A percentile compares a stretch with the other conserved stretches of the same genome.
Evolutionary conservation across 1,139 yeast genomes (phyloP).

Genomic region (Yamadazyma triangularis): DNA sequence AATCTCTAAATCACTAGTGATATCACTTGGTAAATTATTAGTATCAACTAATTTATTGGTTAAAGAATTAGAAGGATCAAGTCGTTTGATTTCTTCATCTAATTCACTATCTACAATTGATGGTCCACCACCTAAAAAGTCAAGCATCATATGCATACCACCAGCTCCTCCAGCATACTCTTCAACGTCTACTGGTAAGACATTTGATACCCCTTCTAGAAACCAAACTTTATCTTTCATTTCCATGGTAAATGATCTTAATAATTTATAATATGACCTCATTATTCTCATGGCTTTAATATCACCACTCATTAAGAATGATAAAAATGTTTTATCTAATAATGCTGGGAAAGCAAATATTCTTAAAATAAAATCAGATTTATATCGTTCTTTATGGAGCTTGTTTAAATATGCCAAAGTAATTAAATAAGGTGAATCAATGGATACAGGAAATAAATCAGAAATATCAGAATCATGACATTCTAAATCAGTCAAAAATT

Average conservation of each 20-base stretch:
- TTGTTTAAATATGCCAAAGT: slow-evolving; percentile 85
- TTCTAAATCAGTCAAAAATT: slow-evolving; percentile 55
- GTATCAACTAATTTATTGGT: slow-evolving; percentile 47
- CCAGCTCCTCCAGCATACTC: slow-evolving; percentile 81
- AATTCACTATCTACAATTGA: slow-evolving; percentile 40
- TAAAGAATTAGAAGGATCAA: slow-evolving; percentile 38
- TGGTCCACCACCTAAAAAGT: slow-evolving; percentile 75
- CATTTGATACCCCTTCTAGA: slow-evolving; percentile 84
- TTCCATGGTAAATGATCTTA: slow-evolving; percentile 77
- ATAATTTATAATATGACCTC: slow-evolving; percentile 78
- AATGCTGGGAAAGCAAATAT: slow-evolving; percentile 94
- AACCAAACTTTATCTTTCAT: slow-evolving; percentile 93
- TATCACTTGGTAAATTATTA: slow-evolving; percentile 54
- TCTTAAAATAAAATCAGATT: slow-evolving; percentile 79
- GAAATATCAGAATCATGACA: slow-evolving; percentile 85
- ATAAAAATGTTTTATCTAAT: slow-evolving; percentile 72
- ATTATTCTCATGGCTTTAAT: slow-evolving; percentile 83
- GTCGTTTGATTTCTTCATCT: slow-evolving; percentile 41
- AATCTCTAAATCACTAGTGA: slow-evolving; percentile 43
- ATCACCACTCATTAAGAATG: slow-evolving; percentile 79
- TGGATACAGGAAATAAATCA: slow-evolving; percentile 81
- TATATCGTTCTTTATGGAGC: slow-evolving; percentile 74
- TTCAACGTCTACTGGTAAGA: slow-evolving; percentile 79
- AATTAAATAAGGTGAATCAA: slow-evolving; percentile 78
- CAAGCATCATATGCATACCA: slow-evolving; percentile 88